Conservation (phyloP, 108 stramenopile species). For the Schizochytrium sp. region DNA sequence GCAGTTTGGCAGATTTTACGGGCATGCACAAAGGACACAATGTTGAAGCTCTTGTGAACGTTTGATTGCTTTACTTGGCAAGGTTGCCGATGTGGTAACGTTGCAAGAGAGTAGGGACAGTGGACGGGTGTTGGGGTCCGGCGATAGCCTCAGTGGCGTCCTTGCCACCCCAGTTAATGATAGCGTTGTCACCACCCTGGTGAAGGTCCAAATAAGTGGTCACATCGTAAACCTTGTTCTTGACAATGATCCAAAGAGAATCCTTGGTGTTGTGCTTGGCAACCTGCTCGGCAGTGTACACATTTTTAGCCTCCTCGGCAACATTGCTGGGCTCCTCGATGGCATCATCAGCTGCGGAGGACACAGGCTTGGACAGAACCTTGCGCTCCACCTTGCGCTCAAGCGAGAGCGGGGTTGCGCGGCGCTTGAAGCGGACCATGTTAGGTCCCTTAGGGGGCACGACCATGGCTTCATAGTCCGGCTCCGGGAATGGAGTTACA, state of each 20-base stretch:
- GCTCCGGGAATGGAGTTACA: constrained; percentile 84
- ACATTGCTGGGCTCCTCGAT: constrained; percentile 33
- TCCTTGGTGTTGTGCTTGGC: constrained; percentile 90
- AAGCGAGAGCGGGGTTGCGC: constrained; percentile 33
- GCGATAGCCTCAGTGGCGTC: constrained; percentile 50
- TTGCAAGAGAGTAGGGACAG: constrained; percentile 47
- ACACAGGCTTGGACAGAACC: neutral
- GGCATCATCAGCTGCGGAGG: neutral
- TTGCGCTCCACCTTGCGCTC: neutral
- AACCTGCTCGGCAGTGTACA: constrained; percentile 84
- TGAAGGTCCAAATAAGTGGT: constrained; percentile 74
- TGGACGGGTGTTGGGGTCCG: constrained; percentile 53
- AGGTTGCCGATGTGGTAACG: constrained; percentile 54
- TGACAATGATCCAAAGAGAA: constrained; percentile 92
- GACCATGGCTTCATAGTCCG: constrained; percentile 98
- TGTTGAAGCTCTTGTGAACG: no score
- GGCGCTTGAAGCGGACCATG: constrained; percentile 82
- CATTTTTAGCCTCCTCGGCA: constrained; percentile 29
- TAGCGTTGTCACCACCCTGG: constrained; percentile 58
- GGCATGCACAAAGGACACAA: no score
- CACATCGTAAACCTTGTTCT: constrained; percentile 90
- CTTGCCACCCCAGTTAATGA: constrained; percentile 50
- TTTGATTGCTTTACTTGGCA: neutral
- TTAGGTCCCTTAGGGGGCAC: constrained; percentile 97
- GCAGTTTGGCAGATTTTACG: no score